Evolutionary conservation across 2,329 filamentous ascomycete species (phyloP), one percentile per base, ranked within the genome.

Genomic region (Rutstroemia sp.): DNA sequence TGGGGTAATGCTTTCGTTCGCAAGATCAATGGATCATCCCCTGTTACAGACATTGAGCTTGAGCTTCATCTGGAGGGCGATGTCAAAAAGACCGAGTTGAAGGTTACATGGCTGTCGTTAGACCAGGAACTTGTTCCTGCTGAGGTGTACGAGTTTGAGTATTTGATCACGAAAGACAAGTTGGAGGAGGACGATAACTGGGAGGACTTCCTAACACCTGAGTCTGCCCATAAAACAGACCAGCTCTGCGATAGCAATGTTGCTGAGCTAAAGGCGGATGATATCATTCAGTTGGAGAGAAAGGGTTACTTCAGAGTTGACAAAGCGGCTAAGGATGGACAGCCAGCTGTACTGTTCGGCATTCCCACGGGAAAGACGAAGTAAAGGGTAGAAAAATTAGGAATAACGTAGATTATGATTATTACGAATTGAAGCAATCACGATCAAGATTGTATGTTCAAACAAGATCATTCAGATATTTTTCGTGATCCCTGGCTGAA

Each of bases 71-170:
- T 96, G 50, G 83, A 88, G 66, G 92, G 92, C 56, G 92, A 97
- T 71, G 89, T 97, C 72, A 96, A 95, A 79, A 87, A 89, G 69
- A 97, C 92, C 0, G 85, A 90, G 68, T 96, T 96, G 83, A 97
- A 97, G 79, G 83, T 97, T 39, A 96, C 92, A 65, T 97, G 92
- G 92, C 77, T 97, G 49, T 86, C 90, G 1, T 82, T 89, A 63
- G 82, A 81, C 46, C 88, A 92, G 74, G 81, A 87, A 58, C 80
- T 96, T 0, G 79, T 95, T 14, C 84, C 86, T 7, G 85, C 94
- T 21, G 89, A 96, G 72, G 80, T 96, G 10, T 92, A 92, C 74
- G 91, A 96, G 65, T 97, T 96, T 71, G 92, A 96, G 74, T 92
- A 95, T 74, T 80, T 97, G 49, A 87, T 97, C 69, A 95, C 87